phyloP scores from a whole-genome alignment of 192 early-diverging fungal species.

The Ambispora gerdemannii region DNA sequence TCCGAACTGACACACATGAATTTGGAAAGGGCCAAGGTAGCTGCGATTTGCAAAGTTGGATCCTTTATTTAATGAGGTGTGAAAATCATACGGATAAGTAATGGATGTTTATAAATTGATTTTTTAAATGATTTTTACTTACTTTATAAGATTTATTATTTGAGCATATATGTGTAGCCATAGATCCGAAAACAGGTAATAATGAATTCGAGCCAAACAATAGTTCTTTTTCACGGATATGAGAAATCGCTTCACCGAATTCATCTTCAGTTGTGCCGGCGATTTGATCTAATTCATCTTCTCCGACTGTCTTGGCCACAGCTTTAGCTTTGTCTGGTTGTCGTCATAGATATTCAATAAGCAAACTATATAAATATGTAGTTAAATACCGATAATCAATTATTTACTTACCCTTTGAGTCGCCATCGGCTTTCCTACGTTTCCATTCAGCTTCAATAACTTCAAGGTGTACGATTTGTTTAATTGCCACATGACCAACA shows the following conservation, averaged over 20 bases:
- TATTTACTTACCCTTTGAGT: neutral
- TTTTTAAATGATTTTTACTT: slow-evolving; percentile 28
- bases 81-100: slow-evolving; percentile 21
- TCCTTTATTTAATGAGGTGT: slow-evolving; percentile 48
- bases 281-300: slow-evolving; percentile 92
- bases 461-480: slow-evolving; percentile 96
- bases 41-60: slow-evolving; percentile 81
- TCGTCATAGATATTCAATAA: too few species aligned
- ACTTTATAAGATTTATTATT: slow-evolving; percentile 80
- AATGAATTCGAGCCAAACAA: slow-evolving; percentile 77
- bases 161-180: slow-evolving; percentile 78
- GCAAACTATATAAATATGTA: too few species aligned
- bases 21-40: slow-evolving; percentile 86
- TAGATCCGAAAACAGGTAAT: slow-evolving; percentile 74
- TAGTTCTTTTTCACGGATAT: slow-evolving; percentile 89
- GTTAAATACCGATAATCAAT: too few species aligned
- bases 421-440: slow-evolving; percentile 58
- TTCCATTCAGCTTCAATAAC: slow-evolving; percentile 92
- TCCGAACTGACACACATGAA: slow-evolving; percentile 96
- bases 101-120: too few species aligned
- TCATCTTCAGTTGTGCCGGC: slow-evolving; percentile 94
- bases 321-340: slow-evolving; percentile 30
- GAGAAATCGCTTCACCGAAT: slow-evolving; percentile 81
- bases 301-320: slow-evolving; percentile 39
- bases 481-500: slow-evolving; percentile 93